Base-by-base conservation (phyloP, 768 basidiomycete species). In the Mrakia blollopis region DNA sequence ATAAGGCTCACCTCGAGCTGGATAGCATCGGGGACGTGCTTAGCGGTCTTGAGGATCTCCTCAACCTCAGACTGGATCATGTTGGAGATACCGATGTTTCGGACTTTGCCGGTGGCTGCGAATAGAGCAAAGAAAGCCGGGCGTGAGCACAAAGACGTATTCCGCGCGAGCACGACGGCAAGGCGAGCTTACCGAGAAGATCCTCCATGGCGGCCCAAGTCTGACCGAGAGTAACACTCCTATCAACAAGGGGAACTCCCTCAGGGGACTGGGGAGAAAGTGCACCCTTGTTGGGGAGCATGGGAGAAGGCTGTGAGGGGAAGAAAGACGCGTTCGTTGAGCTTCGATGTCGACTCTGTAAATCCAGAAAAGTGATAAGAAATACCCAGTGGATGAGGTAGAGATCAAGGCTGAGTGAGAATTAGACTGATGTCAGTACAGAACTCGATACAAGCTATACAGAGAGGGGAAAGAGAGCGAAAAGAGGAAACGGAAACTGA, bases 321-420 rank as follows among this genome's bases (percentile, higher is more conserved):
- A 30, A 60, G 54, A 39, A 37, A 23, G 50, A 65, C n/a, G 37
- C 65, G 35, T 16, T 7, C 23, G 65, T 68, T 0, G 6, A 44
- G 32, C 74, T 39, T 28, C 73, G 23, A 41, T 6, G 41, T 6
- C 11, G 41, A 18, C 21, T 21, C 47, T 10, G n/a, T n/a, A n/a
- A n/a, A n/a, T n/a, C n/a, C n/a, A 11, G 14, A 54, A 54, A 62
- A 39, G 28, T 21, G 39, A 73, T 0, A 37, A 0, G 44, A 30
- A 65, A 23, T 18, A 75, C 74, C 74, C 74, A 75, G 69, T 75
- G 74, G 32, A 75, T 60, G 35, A 75, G 74, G 60, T 75, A 75
- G 16, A 57, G 41, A 47, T 74, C 73, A 4, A 74, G 73, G 73
- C 61, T 62, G 32, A 35, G 21, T 16, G 18, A 21, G 28, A 35